A percentile compares a stretch with the other conserved stretches of the same genome.
Conservation (phyloP, 345 rosid species). For the Dimocarpus longan region DNA sequence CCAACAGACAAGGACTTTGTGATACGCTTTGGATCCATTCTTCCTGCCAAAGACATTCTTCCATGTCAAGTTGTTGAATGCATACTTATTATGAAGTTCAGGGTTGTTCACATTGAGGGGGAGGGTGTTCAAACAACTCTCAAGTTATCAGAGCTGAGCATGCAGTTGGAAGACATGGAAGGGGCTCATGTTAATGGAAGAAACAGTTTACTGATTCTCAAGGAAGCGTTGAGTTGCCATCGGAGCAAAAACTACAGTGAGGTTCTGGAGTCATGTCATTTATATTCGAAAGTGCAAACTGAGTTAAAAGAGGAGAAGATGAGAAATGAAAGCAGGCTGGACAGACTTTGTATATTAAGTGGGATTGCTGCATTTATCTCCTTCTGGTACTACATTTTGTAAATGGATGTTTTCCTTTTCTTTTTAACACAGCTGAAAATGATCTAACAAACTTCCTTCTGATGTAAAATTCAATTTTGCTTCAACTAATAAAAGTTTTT, state of each 20-base stretch:
- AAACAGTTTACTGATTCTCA: slow-evolving; percentile 65
- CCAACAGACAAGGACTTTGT: slow-evolving; percentile 80
- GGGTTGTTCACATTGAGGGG: slow-evolving; percentile 49
- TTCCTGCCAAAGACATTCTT: slow-evolving; percentile 69
- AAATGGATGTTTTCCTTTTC: slow-evolving; percentile 15
- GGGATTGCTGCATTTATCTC: slow-evolving; percentile 67
- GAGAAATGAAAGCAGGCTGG: slow-evolving; percentile 68
- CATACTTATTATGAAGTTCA: slow-evolving; percentile 69
- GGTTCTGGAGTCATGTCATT: slow-evolving; percentile 67
- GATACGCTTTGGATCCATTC: slow-evolving; percentile 72
- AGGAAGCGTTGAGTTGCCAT: slow-evolving; percentile 63
- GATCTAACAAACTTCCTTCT: slow-evolving; percentile 23
- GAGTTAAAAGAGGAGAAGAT: slow-evolving; percentile 75
- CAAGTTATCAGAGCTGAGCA: slow-evolving; percentile 67
- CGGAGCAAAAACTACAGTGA: slow-evolving; percentile 75
- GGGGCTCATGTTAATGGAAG: slow-evolving; percentile 76
- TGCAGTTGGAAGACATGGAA: slow-evolving; percentile 86
- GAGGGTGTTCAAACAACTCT: slow-evolving; percentile 52
- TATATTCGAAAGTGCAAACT: slow-evolving; percentile 66
- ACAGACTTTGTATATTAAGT: slow-evolving; percentile 58
- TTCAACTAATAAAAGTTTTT: slow-evolving; percentile 22
- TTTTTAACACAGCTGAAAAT: slow-evolving; percentile 12
- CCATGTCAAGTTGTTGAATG: slow-evolving; percentile 74
- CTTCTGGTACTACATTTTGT: slow-evolving; percentile 64
- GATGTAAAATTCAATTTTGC: slow-evolving; percentile 41